Evolutionary conservation across 768 basidiomycete species (phyloP), one percentile per base, ranked within the genome.

Genomic region (Pleurotus djamor): DNA sequence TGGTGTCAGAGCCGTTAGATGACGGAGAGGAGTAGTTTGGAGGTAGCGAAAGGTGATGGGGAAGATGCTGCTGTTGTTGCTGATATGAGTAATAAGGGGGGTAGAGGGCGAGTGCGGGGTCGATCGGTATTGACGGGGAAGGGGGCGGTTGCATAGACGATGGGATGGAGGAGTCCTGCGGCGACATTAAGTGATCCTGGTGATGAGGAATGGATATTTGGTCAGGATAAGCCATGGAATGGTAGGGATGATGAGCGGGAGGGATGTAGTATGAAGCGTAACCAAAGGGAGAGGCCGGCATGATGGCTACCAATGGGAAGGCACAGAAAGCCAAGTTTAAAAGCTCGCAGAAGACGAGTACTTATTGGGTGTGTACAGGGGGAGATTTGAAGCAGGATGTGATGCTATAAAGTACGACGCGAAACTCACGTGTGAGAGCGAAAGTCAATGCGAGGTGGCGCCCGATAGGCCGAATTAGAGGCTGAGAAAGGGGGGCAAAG

Each of bases 11-110:
- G 63, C 83, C 89, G 66, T 89, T 88, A 0, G 89, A 90, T 9
- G 91, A 91, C 10, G 91, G 90, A 0, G 91, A 91, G 4, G 91
- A 87, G 61, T 89, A 84, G 68, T 75, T 84, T 12, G 80, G 77
- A 6, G 82, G 78, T 43, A 88, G 69, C 8, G 82, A 71, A 38
- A 87, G 77, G 61, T 86, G 87, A 55, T 79, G 83, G 14, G 80
- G 75, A 61, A 79, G 77, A 33, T 76, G 79, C 48, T 79, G 79
- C 38, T 73, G 75, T 36, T 78, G 79, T 45, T 77, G 79, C 64
- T 85, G 84, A 50, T 74, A 79, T 65, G 81, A 77, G 67, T 89
- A 90, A 69, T 89, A 90, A 0, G 79, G 71, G 3, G 89, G 76
- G 60, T 88, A 88, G 35, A 89, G 72, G n/a, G 86, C 77, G 5